Base-by-base conservation (phyloP, 1,284 basidiomycete genomes). In the Mycena citricolor region DNA sequence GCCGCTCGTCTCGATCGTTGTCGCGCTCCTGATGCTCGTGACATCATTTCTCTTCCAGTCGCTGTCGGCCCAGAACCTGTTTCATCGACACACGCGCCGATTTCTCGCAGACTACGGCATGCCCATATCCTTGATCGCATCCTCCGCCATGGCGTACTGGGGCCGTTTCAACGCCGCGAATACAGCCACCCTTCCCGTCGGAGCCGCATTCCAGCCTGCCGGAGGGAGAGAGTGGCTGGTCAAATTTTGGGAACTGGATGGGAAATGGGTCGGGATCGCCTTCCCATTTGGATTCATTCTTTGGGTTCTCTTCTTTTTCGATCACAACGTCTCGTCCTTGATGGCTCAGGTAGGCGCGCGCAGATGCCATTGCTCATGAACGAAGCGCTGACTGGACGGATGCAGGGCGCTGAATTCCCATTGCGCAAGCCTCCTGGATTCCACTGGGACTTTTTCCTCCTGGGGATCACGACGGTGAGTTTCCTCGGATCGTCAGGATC, bases 371-470 rank as follows among this genome's bases (percentile, higher is more conserved):
- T n/a, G 20, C 39, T 33, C 22, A 24, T 14, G 13, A 32, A 19
- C 10, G 58, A 89, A 88, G 90, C 85, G 7, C 68, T 98, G 29
- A 97, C 97, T n/a, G n/a, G n/a, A n/a, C n/a, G n/a, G 72, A 93
- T 94, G 0, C 94, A 98, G 67, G 87, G 90, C 1, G 83, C 90
- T 2, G 83, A 89, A 50, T 97, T 93, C 59, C 94, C 94, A 0
- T 74, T 99, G 4, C 77, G 81, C 20, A 94, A 95, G 57, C 94
- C 94, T 1, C 86, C 94, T 0, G 94, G 91, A 0, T 97, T 97
- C 61, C 93, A 97, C 58, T 94, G 81, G 55, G 88, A 90, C 59
- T 89, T 90, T 60, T 88, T 93, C 71, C 70, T 94, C 4, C 79
- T 99, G 12, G 95, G 94, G 4, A 73, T 95, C 50, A 94, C 90